Conservation (phyloP, 225 moss, liverwort and hornwort genomes). For the Rhytidiadelphus loreus region DNA sequence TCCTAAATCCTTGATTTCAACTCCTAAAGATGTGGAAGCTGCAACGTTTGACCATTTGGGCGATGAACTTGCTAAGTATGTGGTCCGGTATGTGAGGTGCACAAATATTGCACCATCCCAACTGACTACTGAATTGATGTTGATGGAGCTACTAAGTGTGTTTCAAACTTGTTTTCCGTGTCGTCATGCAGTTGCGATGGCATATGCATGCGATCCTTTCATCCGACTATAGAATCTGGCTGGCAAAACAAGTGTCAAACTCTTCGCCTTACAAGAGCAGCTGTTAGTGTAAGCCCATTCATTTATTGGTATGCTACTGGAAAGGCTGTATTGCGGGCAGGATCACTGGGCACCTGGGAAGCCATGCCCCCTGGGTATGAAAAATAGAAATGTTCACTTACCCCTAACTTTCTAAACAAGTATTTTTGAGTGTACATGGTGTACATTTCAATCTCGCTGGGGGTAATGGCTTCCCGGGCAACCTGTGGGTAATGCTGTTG, state of each 20-base stretch:
- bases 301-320: not conserved
- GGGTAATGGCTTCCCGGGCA: not conserved
- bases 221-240: constrained; percentile 48
- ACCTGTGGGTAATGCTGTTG: not conserved
- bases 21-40: not conserved
- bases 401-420: not conserved
- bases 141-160: not conserved
- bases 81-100: not conserved
- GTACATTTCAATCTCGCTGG: not conserved
- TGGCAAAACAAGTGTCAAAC: constrained; percentile 47
- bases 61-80: not conserved
- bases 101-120: not conserved
- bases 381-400: not conserved
- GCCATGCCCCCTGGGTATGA: not conserved
- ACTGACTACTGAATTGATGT: not conserved
- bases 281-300: constrained; percentile 40
- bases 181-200: constrained; percentile 45
- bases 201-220: constrained; percentile 49
- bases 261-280: constrained; percentile 50
- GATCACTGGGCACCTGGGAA: not conserved
- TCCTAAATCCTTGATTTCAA: not conserved
- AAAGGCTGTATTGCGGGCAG: not conserved
- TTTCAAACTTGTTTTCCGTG: not conserved
- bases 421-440: not conserved
- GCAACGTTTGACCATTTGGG: not conserved